Conservation (phyloP, 169 alveolate species). For the Theileria annulata region DNA sequence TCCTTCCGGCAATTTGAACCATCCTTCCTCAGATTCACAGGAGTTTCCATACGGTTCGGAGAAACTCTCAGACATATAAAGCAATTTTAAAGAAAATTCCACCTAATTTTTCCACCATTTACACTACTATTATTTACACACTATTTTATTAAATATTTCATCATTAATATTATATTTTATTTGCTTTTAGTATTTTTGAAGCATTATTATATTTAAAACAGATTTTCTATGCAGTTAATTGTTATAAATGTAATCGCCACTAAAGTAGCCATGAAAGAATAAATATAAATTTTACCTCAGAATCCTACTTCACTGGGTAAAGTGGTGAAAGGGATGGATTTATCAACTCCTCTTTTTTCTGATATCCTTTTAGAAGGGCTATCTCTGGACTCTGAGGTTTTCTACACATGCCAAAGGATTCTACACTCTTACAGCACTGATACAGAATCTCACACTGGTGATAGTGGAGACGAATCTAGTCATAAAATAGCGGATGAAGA, state of each 20-base stretch:
- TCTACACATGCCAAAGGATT: constrained; percentile 24
- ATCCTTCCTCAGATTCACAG: no score
- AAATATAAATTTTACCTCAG: background rate
- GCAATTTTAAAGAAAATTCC: background rate
- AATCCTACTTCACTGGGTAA: background rate
- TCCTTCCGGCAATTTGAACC: constrained; percentile 25
- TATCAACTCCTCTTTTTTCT: background rate
- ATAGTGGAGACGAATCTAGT: background rate
- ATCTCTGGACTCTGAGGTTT: constrained; percentile 40
- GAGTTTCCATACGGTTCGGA: no score
- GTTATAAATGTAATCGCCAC: background rate
- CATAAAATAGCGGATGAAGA: background rate
- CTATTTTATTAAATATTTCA: constrained; percentile 1
- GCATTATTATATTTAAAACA: background rate
- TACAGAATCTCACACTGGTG: constrained; percentile 8
- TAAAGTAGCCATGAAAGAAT: no score
- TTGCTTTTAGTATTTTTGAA: background rate
- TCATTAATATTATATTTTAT: background rate
- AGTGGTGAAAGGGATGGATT: constrained; percentile 6
- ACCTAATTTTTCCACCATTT: background rate
- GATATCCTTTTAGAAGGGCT: constrained; percentile 32
- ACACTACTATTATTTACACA: background rate
- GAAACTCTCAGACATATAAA: background rate
- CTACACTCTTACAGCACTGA: constrained; percentile 26
- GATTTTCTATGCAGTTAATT: background rate